Conservation (phyloP, 73 alveolate genomes). For the Paraurostyla sp. region DNA sequence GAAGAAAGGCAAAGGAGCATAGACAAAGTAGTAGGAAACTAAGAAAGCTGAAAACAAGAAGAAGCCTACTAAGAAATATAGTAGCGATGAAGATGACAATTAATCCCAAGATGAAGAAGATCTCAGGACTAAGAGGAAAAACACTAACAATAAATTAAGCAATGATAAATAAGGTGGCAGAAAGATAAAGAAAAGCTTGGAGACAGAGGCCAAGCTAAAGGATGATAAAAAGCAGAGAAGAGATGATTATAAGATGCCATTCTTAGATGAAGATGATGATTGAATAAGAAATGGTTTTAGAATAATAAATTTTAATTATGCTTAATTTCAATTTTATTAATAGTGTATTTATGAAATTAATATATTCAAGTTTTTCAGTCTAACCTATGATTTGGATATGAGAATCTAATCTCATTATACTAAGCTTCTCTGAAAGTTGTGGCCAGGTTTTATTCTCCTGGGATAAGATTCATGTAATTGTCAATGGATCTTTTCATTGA, state of each 20-base stretch:
- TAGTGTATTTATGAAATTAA: no score
- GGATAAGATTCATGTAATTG: constrained; percentile 1
- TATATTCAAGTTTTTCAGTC: no score
- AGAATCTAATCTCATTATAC: no score
- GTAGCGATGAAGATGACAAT: background rate
- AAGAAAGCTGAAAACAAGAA: background rate
- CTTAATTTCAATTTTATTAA: no score
- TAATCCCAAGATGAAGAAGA: background rate
- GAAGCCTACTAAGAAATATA: background rate
- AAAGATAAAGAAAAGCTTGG: background rate
- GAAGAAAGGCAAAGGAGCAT: background rate
- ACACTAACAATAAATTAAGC: background rate
- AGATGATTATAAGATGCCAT: background rate
- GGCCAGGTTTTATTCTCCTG: no score
- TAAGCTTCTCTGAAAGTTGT: no score
- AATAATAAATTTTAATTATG: no score
- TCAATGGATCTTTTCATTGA: background rate
- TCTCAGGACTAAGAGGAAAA: background rate
- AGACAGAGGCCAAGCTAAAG: background rate
- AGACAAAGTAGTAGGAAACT: background rate
- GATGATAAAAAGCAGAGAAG: background rate
- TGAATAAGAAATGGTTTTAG: background rate
- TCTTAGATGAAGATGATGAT: background rate
- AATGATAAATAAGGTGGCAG: background rate
- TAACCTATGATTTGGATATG: no score